Evolutionary conservation across 805 yeast species (phyloP).

Genomic region (Metschnikowia kofuensis): DNA sequence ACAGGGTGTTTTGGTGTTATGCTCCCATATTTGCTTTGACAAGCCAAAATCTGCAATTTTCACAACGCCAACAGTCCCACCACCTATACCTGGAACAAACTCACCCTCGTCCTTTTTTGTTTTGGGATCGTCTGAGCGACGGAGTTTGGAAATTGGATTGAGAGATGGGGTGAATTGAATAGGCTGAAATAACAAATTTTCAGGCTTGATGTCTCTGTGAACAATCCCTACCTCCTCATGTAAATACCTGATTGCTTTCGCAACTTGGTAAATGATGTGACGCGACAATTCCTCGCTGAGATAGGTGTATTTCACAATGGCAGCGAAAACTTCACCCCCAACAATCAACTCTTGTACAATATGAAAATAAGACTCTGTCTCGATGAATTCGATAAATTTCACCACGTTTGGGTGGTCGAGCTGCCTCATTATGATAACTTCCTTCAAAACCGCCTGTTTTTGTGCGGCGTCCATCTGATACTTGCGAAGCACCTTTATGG

Average conservation of each 20-base stretch:
- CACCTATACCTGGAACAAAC: slow-evolving; percentile 51
- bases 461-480: slow-evolving; percentile 49
- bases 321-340: slow-evolving; percentile 82
- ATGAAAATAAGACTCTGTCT: slow-evolving; percentile 53
- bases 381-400: slow-evolving; percentile 51
- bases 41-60: slow-evolving; percentile 71
- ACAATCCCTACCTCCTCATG: slow-evolving; percentile 63
- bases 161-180: slow-evolving; percentile 47
- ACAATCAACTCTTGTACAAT: slow-evolving; percentile 64
- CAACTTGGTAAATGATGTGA: slow-evolving; percentile 71
- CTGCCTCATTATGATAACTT: slow-evolving; percentile 69
- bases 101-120: slow-evolving; percentile 61
- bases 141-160: slow-evolving; percentile 33
- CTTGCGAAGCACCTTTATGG: slow-evolving; percentile 75
- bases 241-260: slow-evolving; percentile 64
- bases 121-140: slow-evolving; percentile 55
- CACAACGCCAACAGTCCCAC: slow-evolving; percentile 61
- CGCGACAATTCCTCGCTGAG: slow-evolving; percentile 70
- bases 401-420: slow-evolving; percentile 61
- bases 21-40: slow-evolving; percentile 49
- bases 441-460: slow-evolving; percentile 59
- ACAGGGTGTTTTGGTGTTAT: slow-evolving; percentile 62
- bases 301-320: slow-evolving; percentile 73
- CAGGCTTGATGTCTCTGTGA: slow-evolving; percentile 82
- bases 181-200: slow-evolving; percentile 64